Evolutionary conservation across 2,329 filamentous ascomycete species (phyloP).

Genomic region (Phyllosticta citrichinensis): DNA sequence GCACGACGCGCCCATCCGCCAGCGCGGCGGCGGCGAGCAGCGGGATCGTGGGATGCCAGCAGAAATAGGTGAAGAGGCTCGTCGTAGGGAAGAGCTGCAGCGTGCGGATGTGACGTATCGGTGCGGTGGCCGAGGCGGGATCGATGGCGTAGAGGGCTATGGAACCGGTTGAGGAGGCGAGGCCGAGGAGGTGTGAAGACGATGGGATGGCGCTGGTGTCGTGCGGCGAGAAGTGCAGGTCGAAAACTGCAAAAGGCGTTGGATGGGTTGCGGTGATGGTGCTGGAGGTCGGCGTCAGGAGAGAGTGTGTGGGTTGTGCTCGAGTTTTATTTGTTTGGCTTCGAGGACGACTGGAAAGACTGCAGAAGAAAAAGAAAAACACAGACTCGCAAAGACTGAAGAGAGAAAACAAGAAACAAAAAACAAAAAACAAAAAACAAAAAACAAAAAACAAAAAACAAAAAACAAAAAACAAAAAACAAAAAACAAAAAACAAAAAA

Average conservation of each 20-base stretch:
- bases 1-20: conserved; percentile 51
- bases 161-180: conserved; percentile 67
- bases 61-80: conserved; percentile 60
- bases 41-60: conserved; percentile 54
- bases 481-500: conserved; percentile 18
- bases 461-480: too few relatives aligned
- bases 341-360: too few relatives aligned
- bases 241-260: conserved; percentile 67
- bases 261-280: conserved; percentile 47
- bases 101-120: conserved; percentile 31
- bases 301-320: too few relatives aligned
- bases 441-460: too few relatives aligned
- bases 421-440: too few relatives aligned
- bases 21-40: conserved; percentile 59
- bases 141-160: conserved; percentile 49
- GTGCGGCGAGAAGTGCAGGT: conserved; percentile 66
- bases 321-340: background rate
- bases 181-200: conserved; percentile 49
- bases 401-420: too few relatives aligned
- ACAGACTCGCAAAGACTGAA: too few relatives aligned
- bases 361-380: too few relatives aligned
- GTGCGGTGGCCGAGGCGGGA: conserved; percentile 6
- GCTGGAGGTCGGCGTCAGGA: conserved; percentile 28
- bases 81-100: conserved; percentile 44
- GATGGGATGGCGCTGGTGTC: background rate